phyloP scores from a whole-genome alignment of 345 rosid species.

The Lumnitzera racemosa region DNA sequence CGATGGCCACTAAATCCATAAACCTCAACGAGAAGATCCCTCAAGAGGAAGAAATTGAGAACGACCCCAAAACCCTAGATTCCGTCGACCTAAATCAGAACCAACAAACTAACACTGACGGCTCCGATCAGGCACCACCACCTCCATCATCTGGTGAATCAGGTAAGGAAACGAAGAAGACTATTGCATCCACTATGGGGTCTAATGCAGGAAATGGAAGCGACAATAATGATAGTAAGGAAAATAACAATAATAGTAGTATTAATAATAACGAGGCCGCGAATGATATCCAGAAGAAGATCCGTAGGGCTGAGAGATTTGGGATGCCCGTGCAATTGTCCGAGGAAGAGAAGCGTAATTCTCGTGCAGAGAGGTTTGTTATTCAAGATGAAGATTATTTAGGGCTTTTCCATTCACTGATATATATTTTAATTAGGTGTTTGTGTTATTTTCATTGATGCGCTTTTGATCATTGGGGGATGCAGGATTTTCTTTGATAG shows the following conservation, averaged over 20 bases:
- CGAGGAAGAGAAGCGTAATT: slow-evolving; percentile 85
- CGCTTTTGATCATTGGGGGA: not conserved
- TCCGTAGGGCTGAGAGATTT: slow-evolving; percentile 91
- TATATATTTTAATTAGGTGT: not conserved
- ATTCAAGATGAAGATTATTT: not conserved
- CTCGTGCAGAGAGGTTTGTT: slow-evolving; percentile 82
- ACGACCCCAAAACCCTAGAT: slow-evolving; percentile 34
- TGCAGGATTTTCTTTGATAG: too few species aligned
- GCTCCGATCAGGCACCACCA: slow-evolving; percentile 5
- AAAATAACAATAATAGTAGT: too few species aligned
- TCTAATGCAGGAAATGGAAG: slow-evolving; percentile 16
- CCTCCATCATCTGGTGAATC: slow-evolving; percentile 15
- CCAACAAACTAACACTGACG: slow-evolving; percentile 24
- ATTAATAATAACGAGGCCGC: slow-evolving; percentile 18
- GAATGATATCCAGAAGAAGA: slow-evolving; percentile 61
- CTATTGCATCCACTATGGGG: slow-evolving; percentile 9
- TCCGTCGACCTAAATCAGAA: slow-evolving; percentile 10
- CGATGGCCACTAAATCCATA: slow-evolving; percentile 39
- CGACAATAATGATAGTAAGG: too few species aligned
- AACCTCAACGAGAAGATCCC: slow-evolving; percentile 17
- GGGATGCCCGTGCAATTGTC: slow-evolving; percentile 69
- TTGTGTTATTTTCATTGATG: not conserved
- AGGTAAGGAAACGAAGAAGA: slow-evolving; percentile 20
- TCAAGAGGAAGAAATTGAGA: slow-evolving; percentile 14
- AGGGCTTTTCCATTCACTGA: not conserved